Evolutionary conservation across 495 filamentous ascomycete genomes (phyloP), one percentile per base, ranked within the genome.

Genomic region (Choiromyces venosus): DNA sequence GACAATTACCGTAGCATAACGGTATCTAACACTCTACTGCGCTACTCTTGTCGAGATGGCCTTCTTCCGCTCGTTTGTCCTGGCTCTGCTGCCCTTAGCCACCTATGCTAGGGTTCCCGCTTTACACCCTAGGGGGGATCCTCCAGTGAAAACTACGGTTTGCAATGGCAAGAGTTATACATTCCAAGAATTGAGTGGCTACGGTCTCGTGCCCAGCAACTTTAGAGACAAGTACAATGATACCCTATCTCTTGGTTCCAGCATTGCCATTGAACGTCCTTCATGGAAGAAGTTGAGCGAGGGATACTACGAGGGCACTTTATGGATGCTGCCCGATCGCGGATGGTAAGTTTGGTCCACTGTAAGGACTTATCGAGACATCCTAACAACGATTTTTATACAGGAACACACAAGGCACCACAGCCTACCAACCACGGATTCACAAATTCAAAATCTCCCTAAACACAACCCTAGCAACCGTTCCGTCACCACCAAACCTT

Each of bases 101-200:
- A 65, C 66, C 18, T 69, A 69, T 66, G 73, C 69, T 14, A 16
- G 25, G n/a, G 52, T 77, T 9, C 71, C 73, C 10, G 33, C 71
- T 36, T 37, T 35, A 21, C 67, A 76, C 29, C 37, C 46, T 2
- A 40, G 38, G 21, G 64, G 33, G 12, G 35, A 70, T n/a, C 19
- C 37, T 36, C 46, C 39, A 6, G 56, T 46, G 44, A 35, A 39
- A 29, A 66, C 25, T 29, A 87, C 87, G 18, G 86, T 84, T 44
- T 94, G 92, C 80, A 88, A 87, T 72, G 88, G 89, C 42, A 84
- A 88, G 75, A 83, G 81, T 0, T 93, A 91, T 80, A 84, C 86
- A 18, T 93, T 93, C 82, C 83, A 90, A 71, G 85, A 87, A 65
- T 87, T 94, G 5, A 90, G 88, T 18, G 92, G 92, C 29, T 94